Base-by-base conservation (phyloP, 2,329 filamentous ascomycete species). In the Orbilia quercus region DNA sequence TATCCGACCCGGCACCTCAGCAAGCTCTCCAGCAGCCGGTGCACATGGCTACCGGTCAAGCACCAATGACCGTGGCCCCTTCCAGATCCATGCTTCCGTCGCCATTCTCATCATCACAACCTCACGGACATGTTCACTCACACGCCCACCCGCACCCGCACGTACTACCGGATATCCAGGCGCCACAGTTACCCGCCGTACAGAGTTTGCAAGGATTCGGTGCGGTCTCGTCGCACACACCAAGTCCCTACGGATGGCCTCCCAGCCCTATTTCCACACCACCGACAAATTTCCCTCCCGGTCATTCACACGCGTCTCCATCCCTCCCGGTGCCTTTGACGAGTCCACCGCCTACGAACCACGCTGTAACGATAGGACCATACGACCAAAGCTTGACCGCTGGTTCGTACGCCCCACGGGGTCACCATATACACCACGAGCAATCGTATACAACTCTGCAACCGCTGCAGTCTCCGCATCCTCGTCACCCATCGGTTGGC, bases 1-100 rank as follows among this genome's bases (percentile, higher is more conserved):
- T 92, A 12, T 91, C 93, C 11, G 89, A 91, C 1, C 87, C 96
- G 40, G 94, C 92, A 11, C 87, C 92, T 76, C 87, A 90, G 0
- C 92, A 87, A 4, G 88, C 89, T 85, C 81, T 83, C 31, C 84
- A 83, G 20, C 86, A 85, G 7, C 83, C 85, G 25, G 20, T 58
- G 23, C 38, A 36, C 31, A 66, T 75, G 60, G 60, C 69, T 7
- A 20, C 69, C 16, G 69, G 50, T 7, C 69, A 55, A 20, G 14
- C 36, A 14, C 77, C 80, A 9, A 88, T 86, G 78, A 81, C 84
- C 5, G 82, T 85, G 25, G 83, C 84, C 66, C 83, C 86, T 70
- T 82, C 81, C 53, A 83, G 85, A 78, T 79, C 88, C 1, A 88
- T 90, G 83, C 85, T 80, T 78, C 83, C 81, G 78, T 84, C 82